Evolutionary conservation across 2,329 filamentous ascomycete genomes (phyloP).

Genomic region (Fusarium virguliforme): DNA sequence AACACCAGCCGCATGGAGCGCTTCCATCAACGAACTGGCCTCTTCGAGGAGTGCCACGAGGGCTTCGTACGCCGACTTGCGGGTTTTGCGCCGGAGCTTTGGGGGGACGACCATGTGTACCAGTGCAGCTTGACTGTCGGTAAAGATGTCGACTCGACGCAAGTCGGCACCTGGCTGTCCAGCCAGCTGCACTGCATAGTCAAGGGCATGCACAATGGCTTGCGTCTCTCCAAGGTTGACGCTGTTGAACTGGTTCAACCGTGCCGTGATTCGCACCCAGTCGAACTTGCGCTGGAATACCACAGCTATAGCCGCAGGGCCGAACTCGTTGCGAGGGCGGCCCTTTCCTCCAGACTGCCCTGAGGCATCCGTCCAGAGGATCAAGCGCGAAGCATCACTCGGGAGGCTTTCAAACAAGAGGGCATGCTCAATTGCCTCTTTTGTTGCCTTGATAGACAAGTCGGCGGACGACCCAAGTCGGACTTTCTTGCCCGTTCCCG

Average conservation of each 20-base stretch:
- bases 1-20: slow-evolving; percentile 14
- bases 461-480: background rate
- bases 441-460: background rate
- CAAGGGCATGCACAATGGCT: slow-evolving; percentile 33
- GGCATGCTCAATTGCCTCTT: slow-evolving; percentile 17
- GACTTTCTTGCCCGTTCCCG: background rate
- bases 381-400: slow-evolving; percentile 12
- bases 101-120: background rate
- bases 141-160: slow-evolving; percentile 33
- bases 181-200: slow-evolving; percentile 21
- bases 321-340: background rate
- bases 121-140: slow-evolving; percentile 18
- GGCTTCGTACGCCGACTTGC: background rate
- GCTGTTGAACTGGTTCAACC: background rate
- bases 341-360: background rate
- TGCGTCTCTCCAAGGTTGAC: slow-evolving; percentile 16
- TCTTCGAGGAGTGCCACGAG: background rate
- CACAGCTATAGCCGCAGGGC: slow-evolving; percentile 7
- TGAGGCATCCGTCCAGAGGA: slow-evolving; percentile 34
- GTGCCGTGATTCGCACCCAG: slow-evolving; percentile 34
- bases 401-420: background rate
- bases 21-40: background rate
- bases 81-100: background rate
- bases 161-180: background rate
- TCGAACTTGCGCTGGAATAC: slow-evolving; percentile 11